phyloP scores from a whole-genome alignment of 768 basidiomycete genomes.

The Kwoniella botswanensis region DNA sequence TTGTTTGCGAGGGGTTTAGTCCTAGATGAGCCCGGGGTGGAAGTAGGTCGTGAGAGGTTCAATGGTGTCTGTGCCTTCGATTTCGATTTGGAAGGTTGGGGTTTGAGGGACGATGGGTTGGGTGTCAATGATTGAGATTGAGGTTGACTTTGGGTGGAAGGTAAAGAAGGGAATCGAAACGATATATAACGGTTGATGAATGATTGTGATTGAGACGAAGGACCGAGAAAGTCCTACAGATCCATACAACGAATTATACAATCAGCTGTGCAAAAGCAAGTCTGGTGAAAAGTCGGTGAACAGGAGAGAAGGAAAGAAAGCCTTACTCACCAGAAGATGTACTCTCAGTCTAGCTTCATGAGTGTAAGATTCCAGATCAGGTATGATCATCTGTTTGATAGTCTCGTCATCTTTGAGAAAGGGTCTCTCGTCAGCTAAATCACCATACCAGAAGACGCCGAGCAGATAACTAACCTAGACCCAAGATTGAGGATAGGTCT shows the following conservation, averaged over 20 bases:
- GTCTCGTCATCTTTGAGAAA: slow-evolving; percentile 43
- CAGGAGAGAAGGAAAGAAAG: neutral
- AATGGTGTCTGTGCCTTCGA: neutral
- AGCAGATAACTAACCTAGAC: slow-evolving; percentile 35
- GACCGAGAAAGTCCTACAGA: slow-evolving; percentile 54
- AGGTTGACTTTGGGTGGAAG: slow-evolving; percentile 1
- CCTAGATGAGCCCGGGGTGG: slow-evolving; percentile 3
- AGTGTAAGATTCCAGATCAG: slow-evolving; percentile 48
- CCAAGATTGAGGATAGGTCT: slow-evolving; percentile 33
- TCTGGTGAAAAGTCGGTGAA: too few relatives aligned
- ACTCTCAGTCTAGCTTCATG: slow-evolving; percentile 36
- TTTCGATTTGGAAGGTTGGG: slow-evolving; percentile 10
- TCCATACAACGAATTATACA: neutral
- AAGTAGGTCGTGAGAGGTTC: slow-evolving; percentile 3
- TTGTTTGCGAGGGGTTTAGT: neutral
- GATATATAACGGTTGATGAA: slow-evolving; percentile 48
- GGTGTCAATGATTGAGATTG: neutral
- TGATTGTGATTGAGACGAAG: slow-evolving; percentile 38
- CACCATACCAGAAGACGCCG: neutral
- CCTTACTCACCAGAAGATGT: slow-evolving; percentile 48
- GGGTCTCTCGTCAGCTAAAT: slow-evolving; percentile 16
- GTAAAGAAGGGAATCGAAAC: slow-evolving; percentile 43
- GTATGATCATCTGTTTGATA: slow-evolving; percentile 48
- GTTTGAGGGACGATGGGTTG: slow-evolving; percentile 6
- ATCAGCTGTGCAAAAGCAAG: neutral